Percentiles rank a stretch among this genome's conserved stretches.
phyloP scores from a whole-genome alignment of 805 yeast genomes.

The Metschnikowia koreensis region DNA sequence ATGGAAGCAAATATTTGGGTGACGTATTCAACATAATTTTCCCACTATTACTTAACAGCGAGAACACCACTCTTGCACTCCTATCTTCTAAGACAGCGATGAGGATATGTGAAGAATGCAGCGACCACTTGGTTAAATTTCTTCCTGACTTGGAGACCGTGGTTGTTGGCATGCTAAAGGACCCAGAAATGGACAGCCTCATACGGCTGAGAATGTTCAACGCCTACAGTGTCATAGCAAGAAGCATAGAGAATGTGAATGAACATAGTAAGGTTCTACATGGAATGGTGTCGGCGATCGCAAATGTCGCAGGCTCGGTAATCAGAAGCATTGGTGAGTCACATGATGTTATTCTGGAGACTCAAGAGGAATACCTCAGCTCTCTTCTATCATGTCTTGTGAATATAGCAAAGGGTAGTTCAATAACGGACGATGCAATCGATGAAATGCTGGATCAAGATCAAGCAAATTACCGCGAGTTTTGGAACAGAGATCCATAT shows the following conservation, averaged over 20 bases:
- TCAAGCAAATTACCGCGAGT: constrained; percentile 24
- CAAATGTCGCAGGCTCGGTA: constrained; percentile 11
- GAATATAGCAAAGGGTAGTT: constrained; percentile 71
- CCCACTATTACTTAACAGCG: constrained; percentile 20
- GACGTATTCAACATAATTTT: constrained; percentile 57
- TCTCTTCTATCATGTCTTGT: constrained; percentile 62
- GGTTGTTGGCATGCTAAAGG: constrained; percentile 46
- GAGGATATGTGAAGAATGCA: constrained; percentile 55
- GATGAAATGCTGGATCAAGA: constrained; percentile 37
- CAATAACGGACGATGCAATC: constrained; percentile 52
- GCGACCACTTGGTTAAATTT: constrained; percentile 38
- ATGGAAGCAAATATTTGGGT: constrained; percentile 47
- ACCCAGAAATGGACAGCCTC: constrained; percentile 37
- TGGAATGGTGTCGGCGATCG: constrained; percentile 23
- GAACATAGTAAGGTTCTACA: constrained; percentile 24
- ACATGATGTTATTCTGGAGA: constrained; percentile 17
- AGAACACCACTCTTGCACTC: constrained; percentile 41
- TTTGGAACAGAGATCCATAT: constrained; percentile 52
- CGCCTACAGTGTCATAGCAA: constrained; percentile 62
- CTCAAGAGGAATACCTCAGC: constrained; percentile 44
- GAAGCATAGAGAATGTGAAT: constrained; percentile 48
- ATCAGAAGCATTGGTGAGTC: constrained; percentile 10
- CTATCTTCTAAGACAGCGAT: constrained; percentile 52
- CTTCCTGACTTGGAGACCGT: constrained; percentile 50
- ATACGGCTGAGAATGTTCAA: constrained; percentile 60